Conservation (phyloP, 495 filamentous ascomycete genomes). For the Bacidia rubella region DNA sequence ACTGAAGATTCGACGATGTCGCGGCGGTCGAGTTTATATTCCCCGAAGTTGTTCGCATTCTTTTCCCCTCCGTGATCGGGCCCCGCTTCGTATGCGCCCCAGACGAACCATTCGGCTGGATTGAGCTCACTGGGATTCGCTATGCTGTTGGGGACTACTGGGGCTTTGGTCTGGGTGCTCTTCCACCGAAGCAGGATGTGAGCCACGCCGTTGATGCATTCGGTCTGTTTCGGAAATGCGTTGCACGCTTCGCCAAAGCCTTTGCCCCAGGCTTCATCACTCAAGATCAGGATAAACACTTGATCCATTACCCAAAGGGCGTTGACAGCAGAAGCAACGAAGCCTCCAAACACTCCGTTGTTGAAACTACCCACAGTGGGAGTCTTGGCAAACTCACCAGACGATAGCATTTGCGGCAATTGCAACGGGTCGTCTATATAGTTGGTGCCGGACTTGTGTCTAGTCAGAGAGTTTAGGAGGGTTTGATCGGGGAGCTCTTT, state of each 20-base stretch:
- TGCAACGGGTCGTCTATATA: neutral
- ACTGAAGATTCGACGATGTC: neutral
- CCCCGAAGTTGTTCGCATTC: neutral
- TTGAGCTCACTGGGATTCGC: neutral
- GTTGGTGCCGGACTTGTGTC: neutral
- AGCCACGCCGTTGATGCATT: neutral
- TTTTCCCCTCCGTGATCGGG: neutral
- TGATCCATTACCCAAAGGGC: neutral
- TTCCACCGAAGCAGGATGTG: neutral
- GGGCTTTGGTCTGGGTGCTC: neutral
- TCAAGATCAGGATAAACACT: neutral
- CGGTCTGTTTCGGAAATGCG: neutral
- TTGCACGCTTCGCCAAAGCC: neutral
- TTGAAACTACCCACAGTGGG: neutral
- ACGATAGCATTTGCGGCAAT: neutral
- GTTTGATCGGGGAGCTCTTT: neutral
- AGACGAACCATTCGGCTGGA: neutral
- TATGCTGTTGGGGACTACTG: neutral
- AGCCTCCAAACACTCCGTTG: neutral
- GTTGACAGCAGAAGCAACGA: neutral
- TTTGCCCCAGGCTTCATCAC: neutral
- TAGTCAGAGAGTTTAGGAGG: neutral
- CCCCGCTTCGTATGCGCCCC: neutral
- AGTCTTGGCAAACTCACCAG: neutral
- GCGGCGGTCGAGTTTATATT: neutral